Evolutionary conservation across 441 rosid genomes (phyloP), one percentile per base, ranked within the genome.

Genomic region (Syzygium malaccense): DNA sequence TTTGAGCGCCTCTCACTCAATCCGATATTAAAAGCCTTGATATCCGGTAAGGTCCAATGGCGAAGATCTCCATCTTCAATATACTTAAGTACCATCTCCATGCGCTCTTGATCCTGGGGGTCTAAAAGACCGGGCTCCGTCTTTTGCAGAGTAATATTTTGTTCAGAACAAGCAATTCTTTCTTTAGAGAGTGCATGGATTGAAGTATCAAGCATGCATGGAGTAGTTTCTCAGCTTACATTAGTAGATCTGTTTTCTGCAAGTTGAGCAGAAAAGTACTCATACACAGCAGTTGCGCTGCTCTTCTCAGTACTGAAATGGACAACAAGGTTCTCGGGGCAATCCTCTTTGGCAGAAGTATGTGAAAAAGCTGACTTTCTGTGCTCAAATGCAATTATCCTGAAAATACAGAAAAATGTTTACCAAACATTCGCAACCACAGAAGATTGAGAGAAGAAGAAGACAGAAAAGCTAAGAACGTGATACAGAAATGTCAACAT

Each of bases 331-430:
- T 89, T 91, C 90, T 87, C 92, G 4, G 80, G 90, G 90, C 62
- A 55, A 89, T 91, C 92, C 64, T 88, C 86, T 7, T 48, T 32
- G 28, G 90, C 89, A 14, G 89, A 84, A 87, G 93, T 57, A 26
- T 75, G 89, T 10, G 93, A 48, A 88, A 90, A 88, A 84, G 89
- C 91, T 17, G 93, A 92, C 87, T 93, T 95, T 58, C 97, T 94
- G 88, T 96, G 99, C 94, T 97, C 97, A 88, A 96, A 96, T 19
- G 95, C 94, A 85, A 95, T 91, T 80, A 96, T 91, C 94, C 99
- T 96, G 89, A 79, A 53, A 30, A 88, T 58, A 68, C 54, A 55
- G 68, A 25, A 79, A 49, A 90, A 41, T 33, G 15, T 32, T 14
- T 20, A 71, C 17, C 80, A 85, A 32, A 26, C 62, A 55, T 56